Percentiles rank a stretch among this genome's conserved stretches.
Evolutionary conservation across 345 rosid species (phyloP).

Genomic region (Microcos paniculata): DNA sequence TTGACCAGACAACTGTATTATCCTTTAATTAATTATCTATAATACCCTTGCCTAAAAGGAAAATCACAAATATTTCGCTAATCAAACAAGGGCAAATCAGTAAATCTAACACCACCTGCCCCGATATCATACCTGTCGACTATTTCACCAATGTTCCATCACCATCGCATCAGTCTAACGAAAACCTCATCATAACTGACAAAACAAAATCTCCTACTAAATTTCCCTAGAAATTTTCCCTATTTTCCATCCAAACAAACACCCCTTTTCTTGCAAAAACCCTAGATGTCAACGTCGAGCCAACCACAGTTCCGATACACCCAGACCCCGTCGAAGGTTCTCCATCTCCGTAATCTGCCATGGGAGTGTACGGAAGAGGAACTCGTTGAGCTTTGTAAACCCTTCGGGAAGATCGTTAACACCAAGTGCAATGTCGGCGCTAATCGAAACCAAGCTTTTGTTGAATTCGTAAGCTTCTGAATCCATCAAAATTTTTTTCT

Average conservation of each 20-base stretch:
- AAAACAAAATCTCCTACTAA: background rate
- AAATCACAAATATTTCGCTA: no score
- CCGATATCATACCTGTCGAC: no score
- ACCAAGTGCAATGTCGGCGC: constrained; percentile 95
- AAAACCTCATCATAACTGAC: background rate
- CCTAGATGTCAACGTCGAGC: constrained; percentile 66
- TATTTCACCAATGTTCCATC: background rate
- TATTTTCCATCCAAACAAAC: constrained; percentile 27
- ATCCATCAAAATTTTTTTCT: background rate
- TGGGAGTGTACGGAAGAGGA: constrained; percentile 96
- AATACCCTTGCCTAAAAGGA: no score
- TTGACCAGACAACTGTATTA: no score
- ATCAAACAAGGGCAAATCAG: background rate
- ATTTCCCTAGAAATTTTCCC: constrained; percentile 20
- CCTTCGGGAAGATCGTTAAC: constrained; percentile 92
- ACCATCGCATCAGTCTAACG: background rate
- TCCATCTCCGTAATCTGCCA: constrained; percentile 89
- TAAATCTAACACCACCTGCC: background rate
- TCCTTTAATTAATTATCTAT: no score
- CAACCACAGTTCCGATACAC: constrained; percentile 92
- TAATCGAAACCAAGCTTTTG: constrained; percentile 94
- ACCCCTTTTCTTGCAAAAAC: constrained; percentile 7
- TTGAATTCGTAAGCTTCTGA: constrained; percentile 69
- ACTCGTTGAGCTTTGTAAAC: constrained; percentile 87
- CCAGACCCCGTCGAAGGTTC: constrained; percentile 93